phyloP scores from a whole-genome alignment of 108 stramenopile genomes.

The Stephanodiscus minutulus region DNA sequence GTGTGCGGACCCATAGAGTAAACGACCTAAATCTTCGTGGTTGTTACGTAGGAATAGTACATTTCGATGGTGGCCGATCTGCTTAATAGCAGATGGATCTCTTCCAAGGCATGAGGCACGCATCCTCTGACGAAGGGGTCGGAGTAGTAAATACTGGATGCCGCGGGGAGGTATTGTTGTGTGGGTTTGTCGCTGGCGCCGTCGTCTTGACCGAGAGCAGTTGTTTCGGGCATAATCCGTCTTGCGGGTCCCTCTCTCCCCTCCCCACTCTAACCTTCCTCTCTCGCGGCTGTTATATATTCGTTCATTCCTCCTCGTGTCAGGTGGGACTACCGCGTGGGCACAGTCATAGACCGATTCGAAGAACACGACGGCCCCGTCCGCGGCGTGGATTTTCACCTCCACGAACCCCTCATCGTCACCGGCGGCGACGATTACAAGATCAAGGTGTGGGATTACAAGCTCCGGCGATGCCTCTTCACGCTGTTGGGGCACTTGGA shows the following conservation, averaged over 20 bases:
- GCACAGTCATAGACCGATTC: constrained; percentile 98
- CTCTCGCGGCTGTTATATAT: background rate
- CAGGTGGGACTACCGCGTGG: constrained; percentile 99
- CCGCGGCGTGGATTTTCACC: constrained; percentile 98
- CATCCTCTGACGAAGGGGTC: background rate
- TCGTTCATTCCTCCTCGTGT: constrained; percentile 12
- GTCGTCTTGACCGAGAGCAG: background rate
- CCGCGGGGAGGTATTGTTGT: background rate
- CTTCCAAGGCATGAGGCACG: background rate
- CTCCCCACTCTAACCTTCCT: background rate
- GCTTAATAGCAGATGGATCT: background rate
- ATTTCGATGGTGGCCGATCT: constrained; percentile 2
- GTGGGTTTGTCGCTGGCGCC: background rate
- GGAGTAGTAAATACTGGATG: background rate
- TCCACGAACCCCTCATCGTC: constrained; percentile 92
- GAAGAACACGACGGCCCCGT: constrained; percentile 99
- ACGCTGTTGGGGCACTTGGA: constrained; percentile 98
- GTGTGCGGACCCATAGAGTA: background rate
- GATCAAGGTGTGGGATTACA: constrained; percentile 99
- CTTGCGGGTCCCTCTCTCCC: background rate
- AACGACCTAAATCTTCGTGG: background rate
- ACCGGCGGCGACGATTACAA: constrained; percentile 99
- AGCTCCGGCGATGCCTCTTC: constrained; percentile 96
- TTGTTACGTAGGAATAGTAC: constrained; percentile 16
- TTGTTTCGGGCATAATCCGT: background rate